Evolutionary conservation across 768 basidiomycete genomes (phyloP), one percentile per base, ranked within the genome.

Genomic region (Boletus pseudopeckii): DNA sequence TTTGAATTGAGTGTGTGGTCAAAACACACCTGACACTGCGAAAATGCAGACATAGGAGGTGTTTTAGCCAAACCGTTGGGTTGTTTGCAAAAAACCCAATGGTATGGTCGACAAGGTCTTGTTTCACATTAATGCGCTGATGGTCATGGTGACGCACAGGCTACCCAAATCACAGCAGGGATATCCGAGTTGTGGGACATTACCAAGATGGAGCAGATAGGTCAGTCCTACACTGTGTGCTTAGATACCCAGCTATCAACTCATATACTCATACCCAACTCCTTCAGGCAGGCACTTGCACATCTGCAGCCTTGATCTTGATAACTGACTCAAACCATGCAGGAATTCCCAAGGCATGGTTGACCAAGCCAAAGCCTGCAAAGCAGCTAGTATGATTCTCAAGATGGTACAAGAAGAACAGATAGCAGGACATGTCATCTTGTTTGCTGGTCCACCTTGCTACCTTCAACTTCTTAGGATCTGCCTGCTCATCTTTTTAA

Each of bases 361-460:
- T 24, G 97, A 97, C 0, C 97, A 99, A 68, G 90, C 78, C 3
- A 93, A 94, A 67, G 97, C 97, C 20, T 84, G 97, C 41, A 97
- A 97, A 71, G 96, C 97, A 0, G 97, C 96, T 0, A 97, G 97
- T 2, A 89, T 98, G 80, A 93, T 98, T 57, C 80, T 98, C 64
- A 95, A 90, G 74, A 96, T 99, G 95, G 94, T 98, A 6, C 91
- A 97, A 70, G 92, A 97, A 64, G 93, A 92, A 17, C 80, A 86
- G 53, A 98, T 98, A 64, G 94, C 96, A 0, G 97, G 97, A 28
- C 82, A 95, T 41, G 92, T 94, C 7, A 95, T 99, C 73, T 77
- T 99, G 50, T 97, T 99, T 72, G 96, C 97, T 17, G 97, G 97
- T 0, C 97, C 97, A 7, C 95, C 95, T 7, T 92, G n/a, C n/a